phyloP scores from a whole-genome alignment of 208 protist genomes.

The Leishmania guyanensis region DNA sequence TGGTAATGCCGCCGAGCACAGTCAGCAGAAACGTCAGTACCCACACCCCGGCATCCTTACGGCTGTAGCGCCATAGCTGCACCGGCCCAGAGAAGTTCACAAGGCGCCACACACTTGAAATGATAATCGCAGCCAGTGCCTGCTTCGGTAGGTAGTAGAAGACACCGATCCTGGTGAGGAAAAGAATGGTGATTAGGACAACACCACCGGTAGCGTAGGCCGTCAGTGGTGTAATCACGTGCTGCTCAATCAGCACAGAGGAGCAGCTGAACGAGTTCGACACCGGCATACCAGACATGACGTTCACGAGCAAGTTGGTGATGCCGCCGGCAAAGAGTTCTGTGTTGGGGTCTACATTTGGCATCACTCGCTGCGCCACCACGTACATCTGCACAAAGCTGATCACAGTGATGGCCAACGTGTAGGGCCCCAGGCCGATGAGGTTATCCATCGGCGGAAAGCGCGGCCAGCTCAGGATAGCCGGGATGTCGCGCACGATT shows the following conservation, averaged over 20 bases:
- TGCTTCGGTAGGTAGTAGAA: constrained; percentile 74
- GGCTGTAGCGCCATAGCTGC: constrained; percentile 49
- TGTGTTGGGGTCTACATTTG: constrained; percentile 50
- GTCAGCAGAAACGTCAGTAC: constrained; percentile 59
- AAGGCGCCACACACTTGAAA: constrained; percentile 51
- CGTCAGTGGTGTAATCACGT: constrained; percentile 46
- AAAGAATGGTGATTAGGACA: constrained; percentile 43
- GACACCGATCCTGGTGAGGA: constrained; percentile 45
- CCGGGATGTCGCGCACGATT: constrained; percentile 46
- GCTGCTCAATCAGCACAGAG: constrained; percentile 52
- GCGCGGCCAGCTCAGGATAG: constrained; percentile 25
- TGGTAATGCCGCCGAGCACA: constrained; percentile 51
- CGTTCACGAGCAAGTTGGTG: constrained; percentile 47
- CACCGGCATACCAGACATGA: constrained; percentile 57
- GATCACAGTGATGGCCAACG: constrained; percentile 57
- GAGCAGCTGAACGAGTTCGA: constrained; percentile 64
- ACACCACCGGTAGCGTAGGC: constrained; percentile 42
- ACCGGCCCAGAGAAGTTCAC: constrained; percentile 49
- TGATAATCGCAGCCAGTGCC: constrained; percentile 50
- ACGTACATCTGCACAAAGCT: constrained; percentile 67
- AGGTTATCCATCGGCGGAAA: constrained; percentile 50
- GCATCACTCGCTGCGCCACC: constrained; percentile 52
- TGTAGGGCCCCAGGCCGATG: constrained; percentile 55
- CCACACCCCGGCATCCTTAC: constrained; percentile 62
- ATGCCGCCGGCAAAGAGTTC: constrained; percentile 57